These are phyloP conservation scores for cucumber (Cucumis sativus) DNA, from an alignment of 306 rosid species.

Conservation along the genomic window DNA sequence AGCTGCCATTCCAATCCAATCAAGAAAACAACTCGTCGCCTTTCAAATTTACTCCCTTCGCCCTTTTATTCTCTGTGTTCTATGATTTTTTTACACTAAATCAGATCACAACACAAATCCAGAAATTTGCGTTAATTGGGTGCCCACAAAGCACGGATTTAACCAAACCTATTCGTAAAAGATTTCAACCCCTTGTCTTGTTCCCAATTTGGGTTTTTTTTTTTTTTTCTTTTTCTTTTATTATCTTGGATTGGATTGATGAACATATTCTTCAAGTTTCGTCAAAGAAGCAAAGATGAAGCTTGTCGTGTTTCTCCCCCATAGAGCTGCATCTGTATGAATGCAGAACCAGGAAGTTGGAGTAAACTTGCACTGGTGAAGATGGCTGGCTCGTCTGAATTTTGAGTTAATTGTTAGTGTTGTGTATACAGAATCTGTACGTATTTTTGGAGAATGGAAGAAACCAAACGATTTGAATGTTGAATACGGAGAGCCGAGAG, in stretches of 20 bases:
- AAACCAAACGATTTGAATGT: not conserved
- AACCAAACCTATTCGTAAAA: not conserved
- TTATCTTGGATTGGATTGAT: slow-evolving; percentile 25
- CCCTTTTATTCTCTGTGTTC: not conserved
- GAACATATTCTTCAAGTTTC: slow-evolving; percentile 13
- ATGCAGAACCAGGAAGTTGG: not conserved
- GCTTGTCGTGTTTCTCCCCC: not conserved
- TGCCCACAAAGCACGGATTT: slow-evolving; percentile 1
- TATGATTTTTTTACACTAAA: not conserved
- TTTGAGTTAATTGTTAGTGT: not conserved
- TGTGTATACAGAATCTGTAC: not conserved
- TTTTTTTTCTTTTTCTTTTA: not conserved
- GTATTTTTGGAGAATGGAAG: not conserved
- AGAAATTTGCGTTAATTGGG: slow-evolving; percentile 2
- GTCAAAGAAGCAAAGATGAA: not conserved
- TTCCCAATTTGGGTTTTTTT: not conserved
- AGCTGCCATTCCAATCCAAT: slow-evolving; percentile 7
- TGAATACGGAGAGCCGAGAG: not conserved
- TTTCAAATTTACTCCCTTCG: not conserved
- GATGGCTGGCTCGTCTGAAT: not conserved
- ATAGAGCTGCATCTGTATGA: not conserved
- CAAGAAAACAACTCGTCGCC: not conserved
- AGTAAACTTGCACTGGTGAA: not conserved
- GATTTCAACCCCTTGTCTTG: not conserved
- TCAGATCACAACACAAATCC: not conserved